Conservation (phyloP, 257 asterid species). For the Gentiana macrophylla region DNA sequence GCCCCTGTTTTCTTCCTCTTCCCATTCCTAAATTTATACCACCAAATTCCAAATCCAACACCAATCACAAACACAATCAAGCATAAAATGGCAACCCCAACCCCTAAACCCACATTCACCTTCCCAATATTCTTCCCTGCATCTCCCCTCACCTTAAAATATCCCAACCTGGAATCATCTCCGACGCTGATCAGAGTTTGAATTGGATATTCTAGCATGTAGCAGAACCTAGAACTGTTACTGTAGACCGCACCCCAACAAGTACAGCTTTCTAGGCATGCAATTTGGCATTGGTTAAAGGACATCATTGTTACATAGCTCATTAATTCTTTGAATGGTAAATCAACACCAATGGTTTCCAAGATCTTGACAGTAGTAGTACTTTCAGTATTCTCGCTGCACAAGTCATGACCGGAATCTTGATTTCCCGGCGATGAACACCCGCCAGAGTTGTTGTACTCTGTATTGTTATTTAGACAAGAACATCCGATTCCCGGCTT, state of each 20-base stretch:
- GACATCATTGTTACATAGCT: conserved; percentile 35
- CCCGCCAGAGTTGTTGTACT: conserved; percentile 17
- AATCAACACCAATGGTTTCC: conserved; percentile 52
- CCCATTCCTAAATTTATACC: conserved; percentile 30
- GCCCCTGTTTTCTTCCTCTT: conserved; percentile 31
- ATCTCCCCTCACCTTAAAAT: conserved; percentile 62
- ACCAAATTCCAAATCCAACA: conserved; percentile 40
- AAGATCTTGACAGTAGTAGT: conserved; percentile 22
- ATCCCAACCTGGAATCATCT: conserved; percentile 66
- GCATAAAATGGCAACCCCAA: conserved; percentile 43
- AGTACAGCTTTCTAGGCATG: conserved; percentile 55
- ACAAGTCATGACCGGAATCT: conserved; percentile 31
- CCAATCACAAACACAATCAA: conserved; percentile 43
- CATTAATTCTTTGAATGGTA: conserved; percentile 73
- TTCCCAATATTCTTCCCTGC: conserved; percentile 23
- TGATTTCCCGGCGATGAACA: conserved; percentile 26
- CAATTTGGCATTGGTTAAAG: conserved; percentile 37
- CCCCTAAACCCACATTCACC: conserved; percentile 29
- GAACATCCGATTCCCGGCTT: conserved; percentile 52
- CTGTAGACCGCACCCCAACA: conserved; percentile 93
- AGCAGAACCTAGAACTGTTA: conserved; percentile 84
- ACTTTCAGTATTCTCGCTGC: conserved; percentile 22
- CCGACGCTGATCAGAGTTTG: conserved; percentile 43
- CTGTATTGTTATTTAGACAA: conserved; percentile 49
- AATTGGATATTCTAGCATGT: conserved; percentile 58